Percentiles rank a stretch among this genome's conserved stretches.
Conservation (phyloP, 2,329 filamentous ascomycete genomes). For the Cytospora piceicola region DNA sequence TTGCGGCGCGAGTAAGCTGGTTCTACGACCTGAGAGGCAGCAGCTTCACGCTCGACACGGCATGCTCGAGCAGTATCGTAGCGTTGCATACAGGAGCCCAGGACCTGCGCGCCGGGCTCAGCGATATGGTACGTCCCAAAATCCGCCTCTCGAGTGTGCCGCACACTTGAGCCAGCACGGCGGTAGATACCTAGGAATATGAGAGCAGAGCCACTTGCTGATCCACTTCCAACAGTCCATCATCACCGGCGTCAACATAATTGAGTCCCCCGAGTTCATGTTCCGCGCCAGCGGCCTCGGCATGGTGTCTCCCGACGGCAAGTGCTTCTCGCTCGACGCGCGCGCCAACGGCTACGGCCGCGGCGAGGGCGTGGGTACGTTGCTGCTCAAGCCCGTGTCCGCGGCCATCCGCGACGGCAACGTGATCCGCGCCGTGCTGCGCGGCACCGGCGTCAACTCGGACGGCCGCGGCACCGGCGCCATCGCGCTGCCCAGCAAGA, state of each 20-base stretch:
- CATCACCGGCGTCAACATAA: conserved; percentile 26
- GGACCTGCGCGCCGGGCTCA: conserved; percentile 24
- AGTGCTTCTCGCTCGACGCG: conserved; percentile 24
- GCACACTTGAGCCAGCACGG: conserved; percentile 6
- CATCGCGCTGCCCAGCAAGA: conserved; percentile 44
- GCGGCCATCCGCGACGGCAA: conserved; percentile 22
- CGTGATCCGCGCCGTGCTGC: conserved; percentile 32
- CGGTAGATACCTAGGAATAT: not conserved
- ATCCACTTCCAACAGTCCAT: conserved; percentile 20
- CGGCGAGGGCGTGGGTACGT: conserved; percentile 21
- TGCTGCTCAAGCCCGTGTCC: conserved; percentile 23
- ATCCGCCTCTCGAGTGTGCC: not conserved
- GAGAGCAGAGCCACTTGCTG: conserved; percentile 2
- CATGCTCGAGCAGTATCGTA: conserved; percentile 48
- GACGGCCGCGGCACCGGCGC: conserved; percentile 40
- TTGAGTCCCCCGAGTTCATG: conserved; percentile 31
- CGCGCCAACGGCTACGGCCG: conserved; percentile 27
- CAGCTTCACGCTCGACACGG: conserved; percentile 51
- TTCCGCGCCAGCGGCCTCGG: conserved; percentile 34
- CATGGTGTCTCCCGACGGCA: conserved; percentile 24
- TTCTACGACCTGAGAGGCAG: conserved; percentile 47
- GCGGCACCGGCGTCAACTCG: conserved; percentile 37
- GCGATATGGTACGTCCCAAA: conserved; percentile 21
- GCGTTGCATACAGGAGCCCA: conserved; percentile 34
- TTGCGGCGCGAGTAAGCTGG: conserved; percentile 48